A percentile compares a stretch with the other conserved stretches of the same genome.
Evolutionary conservation across 129 eudicot genomes (phyloP).

Genomic region (Saposhnikovia divaricata): DNA sequence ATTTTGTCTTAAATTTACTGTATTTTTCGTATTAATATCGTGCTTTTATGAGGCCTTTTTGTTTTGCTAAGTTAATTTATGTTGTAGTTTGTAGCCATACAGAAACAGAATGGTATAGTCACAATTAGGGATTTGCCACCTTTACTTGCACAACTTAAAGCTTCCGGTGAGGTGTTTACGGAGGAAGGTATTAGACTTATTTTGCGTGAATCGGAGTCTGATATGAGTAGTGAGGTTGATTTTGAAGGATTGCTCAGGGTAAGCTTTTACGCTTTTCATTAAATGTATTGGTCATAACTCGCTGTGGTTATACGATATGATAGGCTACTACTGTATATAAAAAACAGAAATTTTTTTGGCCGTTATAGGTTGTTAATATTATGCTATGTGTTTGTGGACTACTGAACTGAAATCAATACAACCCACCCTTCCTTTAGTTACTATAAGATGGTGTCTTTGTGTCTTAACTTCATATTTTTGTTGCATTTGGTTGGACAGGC

Average conservation of each 20-base stretch:
- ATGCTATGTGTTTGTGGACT: neutral
- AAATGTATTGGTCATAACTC: neutral
- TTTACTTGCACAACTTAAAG: constrained; percentile 55
- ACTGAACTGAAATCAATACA: neutral
- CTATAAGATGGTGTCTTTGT: constrained; percentile 1
- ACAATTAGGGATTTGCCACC: constrained; percentile 57
- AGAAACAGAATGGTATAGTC: constrained; percentile 52
- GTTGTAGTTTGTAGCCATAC: constrained; percentile 45
- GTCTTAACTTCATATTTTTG: constrained; percentile 11
- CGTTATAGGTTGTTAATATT: no score
- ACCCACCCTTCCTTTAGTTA: neutral
- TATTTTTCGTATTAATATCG: neutral
- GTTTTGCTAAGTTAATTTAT: constrained; percentile 2
- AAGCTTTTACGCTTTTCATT: neutral
- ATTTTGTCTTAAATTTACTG: neutral
- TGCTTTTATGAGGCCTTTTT: neutral
- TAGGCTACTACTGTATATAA: no score
- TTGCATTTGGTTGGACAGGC: constrained; percentile 43
- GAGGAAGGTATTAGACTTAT: constrained; percentile 51
- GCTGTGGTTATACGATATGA: no score
- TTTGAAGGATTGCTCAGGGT: constrained; percentile 87
- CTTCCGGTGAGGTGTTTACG: constrained; percentile 34
- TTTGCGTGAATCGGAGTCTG: constrained; percentile 45
- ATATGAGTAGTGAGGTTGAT: constrained; percentile 47
- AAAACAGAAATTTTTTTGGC: neutral